Conservation (phyloP, 2,329 filamentous ascomycete genomes). For the Aspergillus quadricinctus region DNA sequence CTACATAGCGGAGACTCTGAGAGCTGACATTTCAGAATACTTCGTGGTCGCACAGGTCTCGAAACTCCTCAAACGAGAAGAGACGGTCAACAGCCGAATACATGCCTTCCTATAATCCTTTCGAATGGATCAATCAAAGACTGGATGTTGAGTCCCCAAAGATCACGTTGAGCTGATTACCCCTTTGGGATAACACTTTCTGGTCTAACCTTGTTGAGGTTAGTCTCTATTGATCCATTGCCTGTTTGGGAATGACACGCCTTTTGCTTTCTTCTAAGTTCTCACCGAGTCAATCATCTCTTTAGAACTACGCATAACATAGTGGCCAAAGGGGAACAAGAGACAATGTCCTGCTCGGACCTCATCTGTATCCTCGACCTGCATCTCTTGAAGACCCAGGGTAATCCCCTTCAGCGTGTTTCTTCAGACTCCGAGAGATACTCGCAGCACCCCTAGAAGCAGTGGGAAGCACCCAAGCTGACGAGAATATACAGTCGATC, state of each 20-base stretch:
- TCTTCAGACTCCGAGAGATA: too few species aligned
- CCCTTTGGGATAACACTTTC: neutral
- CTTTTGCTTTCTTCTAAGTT: too few species aligned
- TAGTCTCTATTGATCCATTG: neutral
- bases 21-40: neutral
- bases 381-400: too few species aligned
- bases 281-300: too few species aligned
- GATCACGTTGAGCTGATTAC: neutral
- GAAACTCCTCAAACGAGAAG: neutral
- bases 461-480: too few species aligned
- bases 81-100: neutral
- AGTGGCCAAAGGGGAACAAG: too few species aligned
- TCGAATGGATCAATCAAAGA: neutral
- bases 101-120: neutral
- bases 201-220: neutral
- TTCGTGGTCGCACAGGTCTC: neutral
- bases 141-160: neutral
- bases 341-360: too few species aligned
- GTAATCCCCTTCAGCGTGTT: too few species aligned
- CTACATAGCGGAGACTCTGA: neutral
- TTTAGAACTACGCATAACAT: too few species aligned
- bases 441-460: too few species aligned
- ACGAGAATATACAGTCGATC: too few species aligned
- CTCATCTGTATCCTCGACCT: too few species aligned
- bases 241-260: neutral